Evolutionary conservation across 345 rosid species (phyloP), one percentile per base, ranked within the genome.

Genomic region (Arabis alpina): DNA sequence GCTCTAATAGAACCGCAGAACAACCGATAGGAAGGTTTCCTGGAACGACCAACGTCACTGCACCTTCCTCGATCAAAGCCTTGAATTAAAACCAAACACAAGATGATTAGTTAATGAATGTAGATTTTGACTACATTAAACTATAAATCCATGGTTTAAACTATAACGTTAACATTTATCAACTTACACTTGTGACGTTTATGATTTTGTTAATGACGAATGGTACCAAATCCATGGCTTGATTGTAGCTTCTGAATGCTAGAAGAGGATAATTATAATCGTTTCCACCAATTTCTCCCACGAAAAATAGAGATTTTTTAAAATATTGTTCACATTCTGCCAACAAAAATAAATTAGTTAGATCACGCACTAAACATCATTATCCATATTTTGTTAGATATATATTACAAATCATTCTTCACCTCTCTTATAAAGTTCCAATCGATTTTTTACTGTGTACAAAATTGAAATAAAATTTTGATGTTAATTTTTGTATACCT

Each of bases 211-310:
- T 76, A 60, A 87, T 82, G 6, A 89, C 89, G 1, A 67, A 53
- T 25, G 92, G 86, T 6, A 84, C 90, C 8, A 47, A 49, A 60
- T 83, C 77, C 42, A 53, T 68, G 0, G 82, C 71, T 40, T 74
- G 75, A 54, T 74, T 54, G 49, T 73, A 58, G 69, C 62, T 76
- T 74, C 77, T 84, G 25, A 85, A 87, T 3, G 50, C 43, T 58
- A 86, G 75, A 59, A 72, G 79, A 3, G 83, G 68, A 50, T 80
- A 84, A 61, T 82, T 89, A 72, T 85, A 89, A 67, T 89, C 96
- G 55, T 87, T 89, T 30, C 92, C 96, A 28, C 92, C 96, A 0
- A 89, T 87, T 73, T 89, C 92, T 14, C 92, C 92, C 13, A 89
- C 84, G 50, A 85, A 19, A 71, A 89, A 84, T 14, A 89, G 72